These are phyloP conservation scores for Microascus cirrosus DNA, from an alignment of 2,329 filamentous ascomycete genomes.

Conservation along the genomic window DNA sequence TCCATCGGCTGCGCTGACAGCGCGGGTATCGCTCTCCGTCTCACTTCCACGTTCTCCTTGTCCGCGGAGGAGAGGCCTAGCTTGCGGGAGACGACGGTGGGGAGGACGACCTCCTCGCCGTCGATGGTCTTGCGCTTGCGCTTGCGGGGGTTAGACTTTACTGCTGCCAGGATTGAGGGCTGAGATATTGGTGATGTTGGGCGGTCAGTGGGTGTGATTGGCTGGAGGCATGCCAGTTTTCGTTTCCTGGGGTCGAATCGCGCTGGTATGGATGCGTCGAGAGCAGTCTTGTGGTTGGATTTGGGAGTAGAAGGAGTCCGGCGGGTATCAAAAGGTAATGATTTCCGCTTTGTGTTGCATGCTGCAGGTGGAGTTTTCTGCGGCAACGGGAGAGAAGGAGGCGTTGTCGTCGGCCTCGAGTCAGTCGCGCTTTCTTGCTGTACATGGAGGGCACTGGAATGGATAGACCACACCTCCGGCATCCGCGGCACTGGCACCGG, in stretches of 20 bases:
- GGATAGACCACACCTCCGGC: background rate
- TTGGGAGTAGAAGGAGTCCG: background rate
- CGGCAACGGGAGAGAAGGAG: background rate
- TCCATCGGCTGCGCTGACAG: background rate
- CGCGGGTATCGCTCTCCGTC: background rate
- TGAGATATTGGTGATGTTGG: background rate
- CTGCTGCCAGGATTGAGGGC: conserved; percentile 36
- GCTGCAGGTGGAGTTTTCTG: background rate
- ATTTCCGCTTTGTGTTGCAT: background rate
- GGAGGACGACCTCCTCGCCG: conserved; percentile 21
- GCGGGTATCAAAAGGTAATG: background rate
- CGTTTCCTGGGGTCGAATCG: background rate
- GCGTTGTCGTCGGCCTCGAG: too few species aligned
- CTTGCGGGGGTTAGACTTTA: conserved; percentile 35
- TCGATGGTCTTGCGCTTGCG: conserved; percentile 35
- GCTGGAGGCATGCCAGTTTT: background rate
- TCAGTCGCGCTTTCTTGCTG: background rate
- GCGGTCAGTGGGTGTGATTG: background rate
- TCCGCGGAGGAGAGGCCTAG: background rate
- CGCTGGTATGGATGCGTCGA: background rate
- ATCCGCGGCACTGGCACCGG: background rate
- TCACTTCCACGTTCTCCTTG: background rate
- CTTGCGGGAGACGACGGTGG: conserved; percentile 9
- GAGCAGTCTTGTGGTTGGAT: background rate
- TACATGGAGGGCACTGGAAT: background rate